These are phyloP conservation scores for Plasmodium sp. DNA, from an alignment of 169 alveolate species.

Conservation along the genomic window DNA sequence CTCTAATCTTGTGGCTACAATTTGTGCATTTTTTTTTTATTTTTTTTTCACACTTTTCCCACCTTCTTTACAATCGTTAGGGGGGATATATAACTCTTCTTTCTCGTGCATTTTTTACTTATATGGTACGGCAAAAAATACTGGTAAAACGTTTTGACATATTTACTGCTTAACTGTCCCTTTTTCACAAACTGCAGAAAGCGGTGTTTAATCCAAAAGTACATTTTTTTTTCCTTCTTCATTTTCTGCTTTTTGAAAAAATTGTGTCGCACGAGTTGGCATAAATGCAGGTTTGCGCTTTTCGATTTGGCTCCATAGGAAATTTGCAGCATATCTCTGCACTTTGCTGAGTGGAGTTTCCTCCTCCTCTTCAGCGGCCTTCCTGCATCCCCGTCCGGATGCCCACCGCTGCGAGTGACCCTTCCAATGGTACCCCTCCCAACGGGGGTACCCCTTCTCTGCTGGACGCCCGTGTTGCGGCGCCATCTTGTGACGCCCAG, in stretches of 20 bases:
- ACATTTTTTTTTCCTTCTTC: slow-evolving; percentile 37
- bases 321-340: background rate
- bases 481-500: slow-evolving; percentile 16
- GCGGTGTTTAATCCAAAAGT: slow-evolving; percentile 44
- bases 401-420: background rate
- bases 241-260: slow-evolving; percentile 34
- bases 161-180: slow-evolving; percentile 7
- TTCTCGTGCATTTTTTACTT: slow-evolving; percentile 51
- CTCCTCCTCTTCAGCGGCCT: background rate
- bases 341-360: background rate
- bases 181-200: slow-evolving; percentile 4
- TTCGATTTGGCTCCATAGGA: background rate
- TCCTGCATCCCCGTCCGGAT: background rate
- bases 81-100: slow-evolving; percentile 71
- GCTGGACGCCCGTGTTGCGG: background rate
- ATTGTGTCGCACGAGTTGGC: slow-evolving; percentile 14
- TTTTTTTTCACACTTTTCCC: background rate
- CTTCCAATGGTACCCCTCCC: background rate
- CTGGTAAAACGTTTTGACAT: slow-evolving; percentile 57
- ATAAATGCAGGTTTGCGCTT: slow-evolving; percentile 26
- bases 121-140: slow-evolving; percentile 66
- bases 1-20: background rate
- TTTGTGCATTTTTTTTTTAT: background rate
- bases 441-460: background rate
- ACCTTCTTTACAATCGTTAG: slow-evolving; percentile 1